Evolutionary conservation across 257 asterid genomes (phyloP).

Genomic region (Echites panduratus): DNA sequence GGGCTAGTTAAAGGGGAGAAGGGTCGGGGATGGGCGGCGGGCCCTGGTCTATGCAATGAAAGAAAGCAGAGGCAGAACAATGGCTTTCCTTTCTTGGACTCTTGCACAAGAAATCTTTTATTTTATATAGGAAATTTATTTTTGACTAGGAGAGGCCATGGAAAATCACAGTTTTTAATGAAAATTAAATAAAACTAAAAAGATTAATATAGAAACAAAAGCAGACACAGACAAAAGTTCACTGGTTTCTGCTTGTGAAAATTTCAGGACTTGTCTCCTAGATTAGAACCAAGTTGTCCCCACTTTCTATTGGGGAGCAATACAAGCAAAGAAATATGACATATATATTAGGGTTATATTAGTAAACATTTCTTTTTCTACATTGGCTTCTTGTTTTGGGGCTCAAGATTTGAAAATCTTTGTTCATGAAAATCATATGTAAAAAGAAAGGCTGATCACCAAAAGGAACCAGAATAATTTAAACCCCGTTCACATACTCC

Average conservation of each 20-base stretch:
- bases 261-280: slow-evolving; percentile 39
- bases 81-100: slow-evolving; percentile 28
- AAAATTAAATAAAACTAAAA: slow-evolving; percentile 14
- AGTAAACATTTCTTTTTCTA: background rate
- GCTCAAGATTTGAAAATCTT: slow-evolving; percentile 10
- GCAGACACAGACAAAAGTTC: slow-evolving; percentile 6
- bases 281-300: slow-evolving; percentile 50
- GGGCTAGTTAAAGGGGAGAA: slow-evolving; percentile 3
- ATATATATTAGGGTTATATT: background rate
- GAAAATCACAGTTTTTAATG: slow-evolving; percentile 27
- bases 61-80: slow-evolving; percentile 10
- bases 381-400: background rate
- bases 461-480: background rate
- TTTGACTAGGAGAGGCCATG: slow-evolving; percentile 20
- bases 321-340: slow-evolving; percentile 5
- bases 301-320: slow-evolving; percentile 20
- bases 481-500: background rate
- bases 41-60: slow-evolving; percentile 3
- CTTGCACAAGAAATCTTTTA: slow-evolving; percentile 24
- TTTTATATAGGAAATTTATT: background rate
- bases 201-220: slow-evolving; percentile 17
- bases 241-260: slow-evolving; percentile 26
- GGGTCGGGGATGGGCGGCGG: no score
- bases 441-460: background rate
- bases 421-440: background rate